Percentiles rank a stretch among this genome's conserved stretches.
Conservation (phyloP, 1,284 basidiomycete genomes). For the Leccinum subspadiceum region DNA sequence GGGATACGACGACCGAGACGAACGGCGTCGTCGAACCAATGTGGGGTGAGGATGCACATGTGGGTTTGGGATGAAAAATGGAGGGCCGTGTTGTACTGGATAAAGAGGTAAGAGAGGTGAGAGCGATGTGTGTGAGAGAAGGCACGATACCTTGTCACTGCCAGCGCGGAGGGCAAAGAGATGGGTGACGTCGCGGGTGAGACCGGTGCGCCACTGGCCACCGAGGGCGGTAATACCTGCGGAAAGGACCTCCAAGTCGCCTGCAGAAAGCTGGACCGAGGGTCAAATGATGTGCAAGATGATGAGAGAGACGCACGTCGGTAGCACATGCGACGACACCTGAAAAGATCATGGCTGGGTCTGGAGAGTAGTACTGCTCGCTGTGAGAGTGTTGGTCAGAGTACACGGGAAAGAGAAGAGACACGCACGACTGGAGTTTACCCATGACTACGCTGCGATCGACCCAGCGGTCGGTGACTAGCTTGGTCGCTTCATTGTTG, state of each 20-base stretch:
- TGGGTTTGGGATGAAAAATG: slow-evolving; percentile 47
- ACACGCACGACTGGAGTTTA: slow-evolving; percentile 54
- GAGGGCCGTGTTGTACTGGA: slow-evolving; percentile 57
- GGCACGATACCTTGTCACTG: slow-evolving; percentile 41
- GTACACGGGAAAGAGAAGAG: neutral
- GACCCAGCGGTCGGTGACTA: slow-evolving; percentile 67
- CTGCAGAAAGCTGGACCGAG: no score
- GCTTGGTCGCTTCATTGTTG: slow-evolving; percentile 15
- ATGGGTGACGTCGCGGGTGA: slow-evolving; percentile 85
- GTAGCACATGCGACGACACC: slow-evolving; percentile 71
- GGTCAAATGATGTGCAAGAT: neutral
- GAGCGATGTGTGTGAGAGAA: neutral
- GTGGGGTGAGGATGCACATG: slow-evolving; percentile 31
- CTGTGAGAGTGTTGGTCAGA: slow-evolving; percentile 30
- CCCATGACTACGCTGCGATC: slow-evolving; percentile 60
- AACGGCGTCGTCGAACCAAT: slow-evolving; percentile 83
- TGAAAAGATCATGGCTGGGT: slow-evolving; percentile 78
- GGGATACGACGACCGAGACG: slow-evolving; percentile 58
- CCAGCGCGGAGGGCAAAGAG: slow-evolving; percentile 61
- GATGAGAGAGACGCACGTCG: slow-evolving; percentile 42
- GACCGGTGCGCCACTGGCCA: slow-evolving; percentile 73
- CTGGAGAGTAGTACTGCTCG: slow-evolving; percentile 64
- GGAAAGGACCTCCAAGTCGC: slow-evolving; percentile 39
- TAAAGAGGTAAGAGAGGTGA: neutral
- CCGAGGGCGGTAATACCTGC: slow-evolving; percentile 76